Percentiles rank a stretch among this genome's conserved stretches.
Evolutionary conservation across 1,284 basidiomycete species (phyloP).

Genomic region (Malassezia japonica): DNA sequence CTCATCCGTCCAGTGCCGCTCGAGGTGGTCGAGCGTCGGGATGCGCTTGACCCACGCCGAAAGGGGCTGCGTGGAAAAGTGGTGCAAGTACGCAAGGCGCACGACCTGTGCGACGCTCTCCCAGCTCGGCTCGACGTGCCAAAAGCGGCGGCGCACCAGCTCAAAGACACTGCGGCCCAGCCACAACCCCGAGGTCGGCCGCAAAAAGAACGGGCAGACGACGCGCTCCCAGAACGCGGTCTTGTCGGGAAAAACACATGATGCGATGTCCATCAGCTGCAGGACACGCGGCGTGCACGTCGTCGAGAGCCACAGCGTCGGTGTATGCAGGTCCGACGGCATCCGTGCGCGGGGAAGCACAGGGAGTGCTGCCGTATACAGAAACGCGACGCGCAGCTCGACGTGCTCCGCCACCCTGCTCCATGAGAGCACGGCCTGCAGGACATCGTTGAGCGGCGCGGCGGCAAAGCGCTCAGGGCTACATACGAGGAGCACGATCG

Average conservation of each 20-base stretch:
- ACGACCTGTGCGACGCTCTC: slow-evolving; percentile 27
- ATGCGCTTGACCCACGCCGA: slow-evolving; percentile 20
- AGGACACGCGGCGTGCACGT: not conserved
- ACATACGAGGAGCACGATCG: not conserved
- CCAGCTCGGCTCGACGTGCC: slow-evolving; percentile 28
- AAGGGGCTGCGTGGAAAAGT: slow-evolving; percentile 26
- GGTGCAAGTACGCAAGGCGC: slow-evolving; percentile 23
- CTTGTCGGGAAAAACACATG: slow-evolving; percentile 25
- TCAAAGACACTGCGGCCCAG: slow-evolving; percentile 29
- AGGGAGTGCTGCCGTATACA: slow-evolving; percentile 6
- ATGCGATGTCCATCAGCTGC: slow-evolving; percentile 17
- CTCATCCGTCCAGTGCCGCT: slow-evolving; percentile 6
- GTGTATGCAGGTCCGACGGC: not conserved
- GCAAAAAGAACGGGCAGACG: slow-evolving; percentile 23
- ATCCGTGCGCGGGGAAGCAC: slow-evolving; percentile 2
- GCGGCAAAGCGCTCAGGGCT: slow-evolving; percentile 5
- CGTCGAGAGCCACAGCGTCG: not conserved
- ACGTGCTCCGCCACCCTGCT: not conserved
- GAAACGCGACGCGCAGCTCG: not conserved
- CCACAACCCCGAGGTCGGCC: slow-evolving; percentile 18
- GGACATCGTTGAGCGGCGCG: slow-evolving; percentile 9
- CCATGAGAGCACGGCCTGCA: slow-evolving; percentile 3
- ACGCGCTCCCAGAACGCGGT: slow-evolving; percentile 27
- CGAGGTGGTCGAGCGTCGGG: not conserved
- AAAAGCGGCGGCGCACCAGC: slow-evolving; percentile 27